phyloP scores from a whole-genome alignment of 441 rosid genomes.

The Gossypium laxum region DNA sequence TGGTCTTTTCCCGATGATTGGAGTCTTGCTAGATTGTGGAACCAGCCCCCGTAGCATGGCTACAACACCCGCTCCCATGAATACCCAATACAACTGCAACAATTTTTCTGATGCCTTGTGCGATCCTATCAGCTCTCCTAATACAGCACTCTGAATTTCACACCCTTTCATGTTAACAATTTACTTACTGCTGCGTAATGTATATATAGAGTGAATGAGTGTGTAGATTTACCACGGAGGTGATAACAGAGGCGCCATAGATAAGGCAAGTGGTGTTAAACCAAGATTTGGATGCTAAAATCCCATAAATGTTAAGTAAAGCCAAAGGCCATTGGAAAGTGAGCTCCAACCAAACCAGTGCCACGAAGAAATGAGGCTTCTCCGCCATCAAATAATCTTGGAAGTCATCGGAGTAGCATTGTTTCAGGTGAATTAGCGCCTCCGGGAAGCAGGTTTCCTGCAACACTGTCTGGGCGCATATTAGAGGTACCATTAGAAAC shows the following conservation, averaged over 20 bases:
- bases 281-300: slow-evolving; percentile 57
- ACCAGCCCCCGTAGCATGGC: slow-evolving; percentile 62
- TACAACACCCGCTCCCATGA: slow-evolving; percentile 46
- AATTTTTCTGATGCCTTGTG: slow-evolving; percentile 49
- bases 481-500: slow-evolving; percentile 39
- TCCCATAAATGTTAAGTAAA: slow-evolving; percentile 41
- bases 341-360: slow-evolving; percentile 60
- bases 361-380: slow-evolving; percentile 66
- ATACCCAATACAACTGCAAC: slow-evolving; percentile 43
- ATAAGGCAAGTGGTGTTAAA: slow-evolving; percentile 57
- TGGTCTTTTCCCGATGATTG: slow-evolving; percentile 31
- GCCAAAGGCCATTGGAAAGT: slow-evolving; percentile 70
- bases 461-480: slow-evolving; percentile 51
- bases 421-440: slow-evolving; percentile 33
- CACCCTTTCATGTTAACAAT: no score
- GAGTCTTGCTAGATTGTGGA: slow-evolving; percentile 21
- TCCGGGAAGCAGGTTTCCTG: slow-evolving; percentile 39
- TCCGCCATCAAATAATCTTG: slow-evolving; percentile 55
- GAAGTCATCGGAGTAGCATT: slow-evolving; percentile 28
- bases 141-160: slow-evolving; percentile 39
- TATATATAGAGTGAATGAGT: no score
- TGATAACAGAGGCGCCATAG: slow-evolving; percentile 49
- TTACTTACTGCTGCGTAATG: no score
- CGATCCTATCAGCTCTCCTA: slow-evolving; percentile 53
- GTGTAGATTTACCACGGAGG: slow-evolving; percentile 51